Evolutionary conservation across 2,329 filamentous ascomycete species (phyloP).

Genomic region (Epicoccum nigrum): DNA sequence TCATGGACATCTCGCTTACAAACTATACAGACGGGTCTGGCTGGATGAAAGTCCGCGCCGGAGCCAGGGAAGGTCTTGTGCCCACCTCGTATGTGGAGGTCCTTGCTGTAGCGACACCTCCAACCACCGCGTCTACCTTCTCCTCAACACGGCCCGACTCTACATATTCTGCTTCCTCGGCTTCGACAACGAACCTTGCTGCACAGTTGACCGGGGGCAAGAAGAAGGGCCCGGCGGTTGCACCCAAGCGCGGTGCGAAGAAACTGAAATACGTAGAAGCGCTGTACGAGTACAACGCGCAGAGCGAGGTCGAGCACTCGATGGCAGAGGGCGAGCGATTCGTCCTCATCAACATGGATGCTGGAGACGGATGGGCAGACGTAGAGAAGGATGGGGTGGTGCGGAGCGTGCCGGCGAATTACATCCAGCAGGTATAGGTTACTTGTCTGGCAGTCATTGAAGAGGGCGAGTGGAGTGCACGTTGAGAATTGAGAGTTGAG

Average conservation of each 20-base stretch:
- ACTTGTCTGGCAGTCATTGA: constrained; percentile 24
- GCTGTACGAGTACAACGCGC: constrained; percentile 87
- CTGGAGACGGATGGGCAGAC: constrained; percentile 94
- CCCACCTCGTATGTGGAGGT: constrained; percentile 85
- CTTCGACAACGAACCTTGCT: constrained; percentile 64
- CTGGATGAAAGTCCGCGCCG: constrained; percentile 84
- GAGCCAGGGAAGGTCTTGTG: constrained; percentile 80
- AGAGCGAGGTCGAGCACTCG: constrained; percentile 83
- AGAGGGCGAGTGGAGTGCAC: constrained; percentile 16
- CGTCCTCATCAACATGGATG: constrained; percentile 84
- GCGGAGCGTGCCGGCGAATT: constrained; percentile 92
- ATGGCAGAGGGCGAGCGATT: constrained; percentile 93
- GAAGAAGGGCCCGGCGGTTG: constrained; percentile 91
- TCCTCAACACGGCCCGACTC: constrained; percentile 56
- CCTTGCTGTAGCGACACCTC: constrained; percentile 47
- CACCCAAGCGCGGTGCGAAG: constrained; percentile 88
- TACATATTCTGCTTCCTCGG: constrained; percentile 78
- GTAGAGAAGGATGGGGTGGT: constrained; percentile 88
- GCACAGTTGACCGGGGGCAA: constrained; percentile 56
- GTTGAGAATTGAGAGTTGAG: constrained; percentile 10
- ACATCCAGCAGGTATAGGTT: constrained; percentile 74
- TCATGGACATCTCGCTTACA: constrained; percentile 28
- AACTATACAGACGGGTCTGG: constrained; percentile 76
- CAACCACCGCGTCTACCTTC: constrained; percentile 43
- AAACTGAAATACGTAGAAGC: constrained; percentile 93